Percentiles rank a stretch among this genome's conserved stretches.
Conservation (phyloP, 2,329 filamentous ascomycete species). For the Pyricularia grisea region DNA sequence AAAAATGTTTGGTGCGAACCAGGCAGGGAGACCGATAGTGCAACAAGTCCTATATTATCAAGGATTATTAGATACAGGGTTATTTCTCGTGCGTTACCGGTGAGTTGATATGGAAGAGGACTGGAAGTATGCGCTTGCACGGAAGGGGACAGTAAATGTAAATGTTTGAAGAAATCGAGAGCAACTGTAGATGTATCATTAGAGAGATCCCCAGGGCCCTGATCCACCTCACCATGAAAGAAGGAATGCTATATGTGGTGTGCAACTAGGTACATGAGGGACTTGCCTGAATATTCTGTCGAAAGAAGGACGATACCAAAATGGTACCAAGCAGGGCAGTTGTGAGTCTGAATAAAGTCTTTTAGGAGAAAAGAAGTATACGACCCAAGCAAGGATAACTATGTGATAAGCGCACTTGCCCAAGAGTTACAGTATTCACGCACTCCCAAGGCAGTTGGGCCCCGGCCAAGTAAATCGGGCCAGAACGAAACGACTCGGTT, state of each 20-base stretch:
- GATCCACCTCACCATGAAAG: background rate
- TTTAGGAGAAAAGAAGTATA: background rate
- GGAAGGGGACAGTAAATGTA: background rate
- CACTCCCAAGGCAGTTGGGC: background rate
- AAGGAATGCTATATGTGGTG: background rate
- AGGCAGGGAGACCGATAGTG: background rate
- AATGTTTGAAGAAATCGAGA: background rate
- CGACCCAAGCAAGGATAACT: background rate
- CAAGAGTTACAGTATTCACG: background rate
- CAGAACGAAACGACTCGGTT: background rate
- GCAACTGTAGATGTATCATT: background rate
- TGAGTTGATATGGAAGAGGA: background rate
- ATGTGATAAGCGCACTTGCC: background rate
- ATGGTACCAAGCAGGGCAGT: background rate
- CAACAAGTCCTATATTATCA: background rate
- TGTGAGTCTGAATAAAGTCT: too few species aligned
- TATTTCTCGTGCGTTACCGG: background rate
- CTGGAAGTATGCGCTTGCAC: too few species aligned
- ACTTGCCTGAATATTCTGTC: background rate
- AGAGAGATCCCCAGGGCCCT: background rate
- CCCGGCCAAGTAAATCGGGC: too few species aligned
- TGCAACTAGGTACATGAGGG: background rate
- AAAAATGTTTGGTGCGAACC: background rate
- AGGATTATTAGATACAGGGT: background rate
- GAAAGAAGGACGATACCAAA: background rate